Evolutionary conservation across 805 yeast genomes (phyloP), one percentile per base, ranked within the genome.

Genomic region (Schizosaccharomyces osmophilus): DNA sequence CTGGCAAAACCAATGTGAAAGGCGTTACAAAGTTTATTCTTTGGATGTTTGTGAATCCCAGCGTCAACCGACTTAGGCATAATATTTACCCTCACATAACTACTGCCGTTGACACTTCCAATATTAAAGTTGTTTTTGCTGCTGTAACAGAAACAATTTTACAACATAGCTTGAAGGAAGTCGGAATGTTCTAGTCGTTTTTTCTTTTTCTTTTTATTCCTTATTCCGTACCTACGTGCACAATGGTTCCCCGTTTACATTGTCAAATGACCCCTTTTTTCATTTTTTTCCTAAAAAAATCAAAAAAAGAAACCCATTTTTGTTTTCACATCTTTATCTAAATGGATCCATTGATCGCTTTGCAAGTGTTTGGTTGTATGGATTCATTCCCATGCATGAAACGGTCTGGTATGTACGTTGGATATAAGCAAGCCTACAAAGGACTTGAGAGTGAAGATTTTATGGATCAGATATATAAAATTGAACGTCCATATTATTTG

Each of bases 1-100:
- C 63, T 22, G 68, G 67, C 26, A 29, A 29, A 22, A 41, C 45
- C 29, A 13, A 17, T 41, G 29, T 24, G 36, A 36, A 51, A 67
- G 87, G 86, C 69, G 96, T 95, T 22, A 95, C 93, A 43, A 87
- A 87, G 71, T 88, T 87, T 68, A 87, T 89, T 63, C 77, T 88
- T 55, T 87, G 95, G 95, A 78, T 95, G 68, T 88, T 88, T 69
- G 82, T 86, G 48, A 87, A 84, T 70, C 80, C 86, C 59, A 89
- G 88, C 69, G 77, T 94, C 65, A 82, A 93, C 0, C 87, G 87
- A 24, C 74, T 87, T 64, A 84, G 83, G 63, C 60, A 57, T 31
- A 79, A 51, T 51, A 51, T 89, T 42, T 85, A 85, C 67, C 95
- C 96, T 13, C 95, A 88, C 71, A 45, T 57, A 17, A 57, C 60